phyloP scores from a whole-genome alignment of 441 rosid species.

The Adansonia madagascariensis region DNA sequence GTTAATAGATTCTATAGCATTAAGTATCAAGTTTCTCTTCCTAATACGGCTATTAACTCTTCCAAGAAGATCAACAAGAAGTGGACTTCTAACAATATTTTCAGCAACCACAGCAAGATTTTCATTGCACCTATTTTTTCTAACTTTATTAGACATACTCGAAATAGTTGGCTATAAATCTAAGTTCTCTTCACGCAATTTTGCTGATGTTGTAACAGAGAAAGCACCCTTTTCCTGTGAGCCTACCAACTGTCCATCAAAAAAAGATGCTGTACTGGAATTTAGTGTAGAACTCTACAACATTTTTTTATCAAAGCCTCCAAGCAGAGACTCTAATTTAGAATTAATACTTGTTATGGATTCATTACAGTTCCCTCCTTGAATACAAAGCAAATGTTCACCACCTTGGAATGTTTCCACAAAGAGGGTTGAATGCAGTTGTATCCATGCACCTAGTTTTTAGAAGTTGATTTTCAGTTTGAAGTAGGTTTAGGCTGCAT shows the following conservation, averaged over 20 bases:
- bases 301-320: conserved; percentile 63
- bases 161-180: conserved; percentile 46
- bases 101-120: conserved; percentile 57
- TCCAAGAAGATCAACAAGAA: conserved; percentile 34
- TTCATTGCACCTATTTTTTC: conserved; percentile 36
- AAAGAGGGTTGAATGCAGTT: conserved; percentile 39
- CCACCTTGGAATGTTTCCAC: conserved; percentile 37
- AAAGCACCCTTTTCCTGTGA: conserved; percentile 75
- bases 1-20: conserved; percentile 53
- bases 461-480: conserved; percentile 40
- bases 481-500: conserved; percentile 35
- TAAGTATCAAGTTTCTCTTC: conserved; percentile 54
- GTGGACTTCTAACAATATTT: conserved; percentile 46
- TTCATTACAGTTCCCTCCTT: conserved; percentile 52
- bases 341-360: conserved; percentile 80
- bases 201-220: conserved; percentile 50
- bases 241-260: conserved; percentile 84
- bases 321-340: conserved; percentile 74
- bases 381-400: conserved; percentile 34
- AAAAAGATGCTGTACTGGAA: conserved; percentile 81
- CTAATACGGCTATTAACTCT: conserved; percentile 37
- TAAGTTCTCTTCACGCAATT: conserved; percentile 51
- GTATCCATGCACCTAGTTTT: conserved; percentile 40
- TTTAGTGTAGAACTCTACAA: conserved; percentile 72
- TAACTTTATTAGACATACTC: conserved; percentile 41